phyloP scores from a whole-genome alignment of 202 grass and related monocot species.

The Digitaria exilis region DNA sequence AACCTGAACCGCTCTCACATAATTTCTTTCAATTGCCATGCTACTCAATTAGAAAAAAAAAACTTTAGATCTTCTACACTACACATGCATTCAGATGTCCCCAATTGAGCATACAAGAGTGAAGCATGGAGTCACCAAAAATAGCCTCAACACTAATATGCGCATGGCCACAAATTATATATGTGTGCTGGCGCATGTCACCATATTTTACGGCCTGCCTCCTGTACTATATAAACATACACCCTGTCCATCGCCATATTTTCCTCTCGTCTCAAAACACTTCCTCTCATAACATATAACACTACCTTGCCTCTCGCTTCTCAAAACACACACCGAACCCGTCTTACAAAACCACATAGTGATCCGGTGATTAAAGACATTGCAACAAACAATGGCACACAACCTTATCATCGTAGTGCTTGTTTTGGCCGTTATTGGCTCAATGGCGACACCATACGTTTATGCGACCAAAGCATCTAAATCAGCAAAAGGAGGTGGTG shows the following conservation, averaged over 20 bases:
- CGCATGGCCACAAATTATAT: background rate
- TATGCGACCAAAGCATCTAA: background rate
- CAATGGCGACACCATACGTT: background rate
- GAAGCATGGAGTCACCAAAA: background rate
- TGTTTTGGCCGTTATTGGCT: background rate
- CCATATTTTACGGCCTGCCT: background rate
- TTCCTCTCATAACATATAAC: background rate
- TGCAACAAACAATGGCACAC: constrained; percentile 6
- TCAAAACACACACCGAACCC: background rate
- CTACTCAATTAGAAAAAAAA: background rate
- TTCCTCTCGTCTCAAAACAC: background rate
- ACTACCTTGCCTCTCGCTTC: background rate
- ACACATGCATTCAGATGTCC: background rate
- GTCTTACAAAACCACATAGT: background rate
- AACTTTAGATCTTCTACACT: background rate
- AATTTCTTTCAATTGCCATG: background rate
- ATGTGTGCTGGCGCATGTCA: background rate
- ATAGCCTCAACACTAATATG: background rate
- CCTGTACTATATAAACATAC: background rate
- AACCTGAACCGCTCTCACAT: no score
- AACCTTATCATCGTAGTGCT: background rate
- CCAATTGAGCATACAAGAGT: background rate
- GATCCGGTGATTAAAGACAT: background rate
- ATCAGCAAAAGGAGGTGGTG: background rate
- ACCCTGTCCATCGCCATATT: background rate